phyloP scores from a whole-genome alignment of 768 basidiomycete species.

The Lactarius hengduanensis region DNA sequence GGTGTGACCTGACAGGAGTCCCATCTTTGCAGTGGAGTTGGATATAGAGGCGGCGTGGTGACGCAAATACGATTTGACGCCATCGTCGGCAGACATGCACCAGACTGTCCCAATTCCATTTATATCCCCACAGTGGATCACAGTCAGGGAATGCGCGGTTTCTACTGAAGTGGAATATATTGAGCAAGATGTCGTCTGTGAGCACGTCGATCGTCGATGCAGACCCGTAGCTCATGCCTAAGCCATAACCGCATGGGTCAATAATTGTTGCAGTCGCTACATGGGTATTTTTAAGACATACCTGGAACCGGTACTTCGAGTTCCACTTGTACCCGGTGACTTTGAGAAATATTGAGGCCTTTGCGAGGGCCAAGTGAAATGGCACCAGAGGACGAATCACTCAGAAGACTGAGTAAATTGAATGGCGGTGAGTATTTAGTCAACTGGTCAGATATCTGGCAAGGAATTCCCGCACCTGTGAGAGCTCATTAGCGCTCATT shows the following conservation, averaged over 20 bases:
- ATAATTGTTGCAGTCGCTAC: not conserved
- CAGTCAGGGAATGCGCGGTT: too few relatives aligned
- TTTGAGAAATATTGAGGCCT: too few relatives aligned
- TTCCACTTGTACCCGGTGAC: too few relatives aligned
- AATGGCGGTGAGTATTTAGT: too few relatives aligned
- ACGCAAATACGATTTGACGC: not conserved
- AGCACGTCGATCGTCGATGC: not conserved
- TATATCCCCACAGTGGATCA: not conserved
- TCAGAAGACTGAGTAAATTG: too few relatives aligned
- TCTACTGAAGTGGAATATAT: not conserved
- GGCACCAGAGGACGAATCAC: too few relatives aligned
- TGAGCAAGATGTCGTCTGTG: not conserved
- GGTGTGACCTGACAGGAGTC: not conserved
- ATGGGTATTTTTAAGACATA: not conserved
- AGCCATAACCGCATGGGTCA: not conserved
- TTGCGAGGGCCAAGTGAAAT: too few relatives aligned
- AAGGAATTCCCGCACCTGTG: too few relatives aligned
- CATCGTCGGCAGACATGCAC: not conserved
- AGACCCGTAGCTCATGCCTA: not conserved
- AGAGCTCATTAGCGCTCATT: too few relatives aligned
- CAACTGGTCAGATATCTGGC: too few relatives aligned
- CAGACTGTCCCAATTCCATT: not conserved
- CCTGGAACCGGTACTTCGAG: not conserved
- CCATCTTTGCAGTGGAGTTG: not conserved
- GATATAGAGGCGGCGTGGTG: not conserved